Base-by-base conservation (phyloP, 1,284 basidiomycete species). In the Heliocybe sulcata region DNA sequence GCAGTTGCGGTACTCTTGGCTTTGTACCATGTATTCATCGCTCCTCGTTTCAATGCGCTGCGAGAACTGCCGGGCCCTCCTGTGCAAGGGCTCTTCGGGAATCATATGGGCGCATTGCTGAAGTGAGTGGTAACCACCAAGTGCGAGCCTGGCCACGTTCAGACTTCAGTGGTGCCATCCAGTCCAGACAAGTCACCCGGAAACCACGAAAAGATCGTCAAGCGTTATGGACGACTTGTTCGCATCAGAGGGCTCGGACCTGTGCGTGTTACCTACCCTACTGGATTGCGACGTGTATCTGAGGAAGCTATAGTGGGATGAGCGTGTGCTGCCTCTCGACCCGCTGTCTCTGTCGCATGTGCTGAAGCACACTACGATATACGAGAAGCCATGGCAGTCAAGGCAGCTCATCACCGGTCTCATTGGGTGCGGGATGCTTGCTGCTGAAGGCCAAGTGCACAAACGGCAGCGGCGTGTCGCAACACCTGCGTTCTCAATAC, bases 311-410 rank as follows among this genome's bases (percentile, higher is more conserved):
- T 56, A 92, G 89, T 88, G 84, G 80, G 89, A 92, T 58, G 76
- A 83, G 54, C 82, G 90, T 42, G 76, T 92, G 0, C 72, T 91
- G 29, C 87, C 89, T 0, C 72, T 90, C 29, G 90, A 92, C 64
- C 87, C 88, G 3, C 65, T 79, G n/a, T 83, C 89, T 0, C 65
- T 92, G 33, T 67, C 76, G 10, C 80, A 92, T 63, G 73, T 92
- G 16, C 70, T 90, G 55, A 90, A 87, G 65, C 76, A 88, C 57
- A 76, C 80, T 0, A 75, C 74, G 16, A 73, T 82, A 26, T 92
- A 91, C 64, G 83, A 90, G 67, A 92, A 92, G 61, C 89, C 90
- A 14, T 87, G 82, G 83, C 83, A 85, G 60, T 87, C 89, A 1
- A 81, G 88, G 35, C 72, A 75, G 35, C 66, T 90, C 52, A 90